These are phyloP conservation scores for Microsporum canis DNA, from an alignment of 2,329 filamentous ascomycete species.

Conservation along the genomic window DNA sequence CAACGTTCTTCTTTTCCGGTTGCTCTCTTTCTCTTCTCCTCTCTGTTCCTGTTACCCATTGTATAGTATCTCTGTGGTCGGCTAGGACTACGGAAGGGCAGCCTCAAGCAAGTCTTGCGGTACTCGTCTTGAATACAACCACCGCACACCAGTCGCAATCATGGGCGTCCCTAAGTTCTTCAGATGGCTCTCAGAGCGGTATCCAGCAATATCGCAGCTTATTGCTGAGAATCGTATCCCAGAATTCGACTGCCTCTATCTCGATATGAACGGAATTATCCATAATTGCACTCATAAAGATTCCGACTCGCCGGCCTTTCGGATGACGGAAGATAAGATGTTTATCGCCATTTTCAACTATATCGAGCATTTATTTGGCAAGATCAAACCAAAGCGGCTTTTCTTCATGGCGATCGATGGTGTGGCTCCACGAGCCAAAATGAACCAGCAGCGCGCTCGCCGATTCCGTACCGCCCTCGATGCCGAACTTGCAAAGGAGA, in stretches of 20 bases:
- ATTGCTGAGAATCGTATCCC: slow-evolving; percentile 98
- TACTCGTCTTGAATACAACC: slow-evolving; percentile 1
- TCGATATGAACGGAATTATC: slow-evolving; percentile 94
- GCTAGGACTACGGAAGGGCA: not conserved
- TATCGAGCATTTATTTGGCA: slow-evolving; percentile 95
- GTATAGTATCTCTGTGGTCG: not conserved
- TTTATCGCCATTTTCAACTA: slow-evolving; percentile 99
- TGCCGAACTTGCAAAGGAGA: slow-evolving; percentile 77
- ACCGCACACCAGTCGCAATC: slow-evolving; percentile 21
- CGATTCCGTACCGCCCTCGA: slow-evolving; percentile 92
- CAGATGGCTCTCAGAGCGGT: slow-evolving; percentile 98
- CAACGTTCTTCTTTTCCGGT: not conserved
- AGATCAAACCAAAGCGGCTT: slow-evolving; percentile 95
- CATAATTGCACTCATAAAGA: slow-evolving; percentile 99
- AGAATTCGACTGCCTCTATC: slow-evolving; percentile 93
- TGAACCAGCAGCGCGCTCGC: slow-evolving; percentile 96
- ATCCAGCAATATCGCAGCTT: slow-evolving; percentile 94
- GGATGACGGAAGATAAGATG: slow-evolving; percentile 96
- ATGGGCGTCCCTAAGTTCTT: slow-evolving; percentile 82
- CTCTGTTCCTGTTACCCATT: not conserved
- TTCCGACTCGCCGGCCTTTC: slow-evolving; percentile 79
- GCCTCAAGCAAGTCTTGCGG: not conserved
- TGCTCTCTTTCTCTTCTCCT: not conserved
- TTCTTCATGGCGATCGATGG: slow-evolving; percentile 99
- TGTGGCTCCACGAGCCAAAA: slow-evolving; percentile 94